A percentile compares a stretch with the other conserved stretches of the same genome.
Evolutionary conservation across 352 stramenopile species (phyloP).

Genomic region (Pelagophyceae sp.): DNA sequence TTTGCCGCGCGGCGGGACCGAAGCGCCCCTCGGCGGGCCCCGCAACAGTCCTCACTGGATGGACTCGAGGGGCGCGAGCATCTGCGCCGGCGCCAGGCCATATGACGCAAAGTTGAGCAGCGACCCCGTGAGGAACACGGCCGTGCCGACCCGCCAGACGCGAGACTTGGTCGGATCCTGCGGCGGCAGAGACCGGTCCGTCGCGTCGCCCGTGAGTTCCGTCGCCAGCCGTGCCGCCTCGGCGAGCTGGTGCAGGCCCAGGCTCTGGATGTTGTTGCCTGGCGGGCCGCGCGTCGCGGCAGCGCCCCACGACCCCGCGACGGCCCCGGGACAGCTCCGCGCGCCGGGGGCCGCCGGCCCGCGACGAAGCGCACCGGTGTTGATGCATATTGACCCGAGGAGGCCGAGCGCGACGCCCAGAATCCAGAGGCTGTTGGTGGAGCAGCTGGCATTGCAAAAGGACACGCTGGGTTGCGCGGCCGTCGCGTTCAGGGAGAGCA

Average conservation of each 20-base stretch:
- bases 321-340: too few species aligned
- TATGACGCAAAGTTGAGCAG: constrained; percentile 26
- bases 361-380: constrained; percentile 23
- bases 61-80: constrained; percentile 23
- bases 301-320: too few species aligned
- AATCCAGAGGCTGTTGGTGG: background rate
- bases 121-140: constrained; percentile 20
- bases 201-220: background rate
- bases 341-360: too few species aligned
- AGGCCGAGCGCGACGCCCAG: constrained; percentile 17
- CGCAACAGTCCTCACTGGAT: constrained; percentile 12
- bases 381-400: constrained; percentile 23
- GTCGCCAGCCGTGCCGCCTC: background rate
- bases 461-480: too few species aligned
- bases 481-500: too few species aligned
- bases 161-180: constrained; percentile 10
- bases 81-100: constrained; percentile 17
- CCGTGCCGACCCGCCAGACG: constrained; percentile 22
- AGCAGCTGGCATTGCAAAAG: background rate
- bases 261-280: constrained; percentile 24
- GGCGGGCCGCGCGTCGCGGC: too few species aligned
- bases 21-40: background rate
- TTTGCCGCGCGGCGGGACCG: background rate
- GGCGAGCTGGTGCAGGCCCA: constrained; percentile 21
- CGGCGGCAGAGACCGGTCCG: background rate